Evolutionary conservation across 805 yeast species (phyloP).

Genomic region (Cyberlindnera samutprakarnensis): DNA sequence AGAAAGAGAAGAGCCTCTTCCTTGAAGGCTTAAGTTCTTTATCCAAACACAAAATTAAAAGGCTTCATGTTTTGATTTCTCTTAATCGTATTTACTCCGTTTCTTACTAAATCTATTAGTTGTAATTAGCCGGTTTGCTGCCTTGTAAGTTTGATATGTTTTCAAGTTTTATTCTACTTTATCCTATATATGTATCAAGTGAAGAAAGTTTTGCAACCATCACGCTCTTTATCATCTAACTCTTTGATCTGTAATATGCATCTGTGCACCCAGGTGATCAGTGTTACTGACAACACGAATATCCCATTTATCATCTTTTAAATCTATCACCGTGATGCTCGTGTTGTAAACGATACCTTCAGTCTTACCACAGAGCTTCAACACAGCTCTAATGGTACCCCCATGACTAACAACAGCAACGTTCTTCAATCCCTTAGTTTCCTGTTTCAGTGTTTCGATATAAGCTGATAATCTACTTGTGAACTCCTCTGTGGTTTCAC

Average conservation of each 20-base stretch:
- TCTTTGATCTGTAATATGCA: slow-evolving; percentile 43
- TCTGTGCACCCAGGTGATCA: slow-evolving; percentile 52
- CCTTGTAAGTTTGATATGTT: too few relatives aligned
- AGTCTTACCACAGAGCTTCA: slow-evolving; percentile 37
- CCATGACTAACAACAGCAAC: slow-evolving; percentile 71
- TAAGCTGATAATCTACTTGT: slow-evolving; percentile 38
- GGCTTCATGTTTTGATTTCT: slow-evolving; percentile 4
- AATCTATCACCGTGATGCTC: slow-evolving; percentile 61
- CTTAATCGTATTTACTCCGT: too few relatives aligned
- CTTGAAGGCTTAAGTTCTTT: slow-evolving; percentile 62
- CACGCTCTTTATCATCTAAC: slow-evolving; percentile 13
- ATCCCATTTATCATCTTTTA: slow-evolving; percentile 31
- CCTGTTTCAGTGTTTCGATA: slow-evolving; percentile 35
- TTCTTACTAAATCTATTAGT: neutral
- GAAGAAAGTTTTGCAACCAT: neutral
- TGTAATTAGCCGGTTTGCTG: too few relatives aligned
- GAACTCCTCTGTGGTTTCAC: slow-evolving; percentile 48
- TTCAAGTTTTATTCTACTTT: neutral
- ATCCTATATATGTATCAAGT: neutral
- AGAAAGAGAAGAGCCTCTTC: slow-evolving; percentile 99
- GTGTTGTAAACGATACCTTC: slow-evolving; percentile 62
- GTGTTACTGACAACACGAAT: slow-evolving; percentile 60
- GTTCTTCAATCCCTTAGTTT: slow-evolving; percentile 32
- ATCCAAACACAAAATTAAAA: slow-evolving; percentile 3
- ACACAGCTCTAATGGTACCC: slow-evolving; percentile 62